These are phyloP conservation scores for Eimeria acervulina DNA, from an alignment of 169 alveolate genomes.

Conservation along the genomic window DNA sequence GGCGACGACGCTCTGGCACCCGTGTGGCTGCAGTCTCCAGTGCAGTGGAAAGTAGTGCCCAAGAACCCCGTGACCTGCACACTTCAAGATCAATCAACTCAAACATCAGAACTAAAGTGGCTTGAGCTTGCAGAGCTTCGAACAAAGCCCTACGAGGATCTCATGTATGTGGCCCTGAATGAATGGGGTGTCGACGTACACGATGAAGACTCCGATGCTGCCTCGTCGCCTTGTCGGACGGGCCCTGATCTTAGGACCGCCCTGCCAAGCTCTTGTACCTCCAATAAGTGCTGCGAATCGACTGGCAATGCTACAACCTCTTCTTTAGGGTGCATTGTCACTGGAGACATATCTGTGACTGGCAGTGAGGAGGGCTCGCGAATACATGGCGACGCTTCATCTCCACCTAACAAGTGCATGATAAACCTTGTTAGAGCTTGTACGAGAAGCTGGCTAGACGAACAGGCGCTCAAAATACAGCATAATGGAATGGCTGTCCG, in stretches of 20 bases:
- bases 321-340: background rate
- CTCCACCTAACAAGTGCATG: background rate
- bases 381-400: background rate
- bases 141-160: conserved; percentile 17
- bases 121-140: background rate
- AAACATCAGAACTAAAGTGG: too few relatives aligned
- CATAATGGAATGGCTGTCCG: background rate
- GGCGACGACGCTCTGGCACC: conserved; percentile 73
- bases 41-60: conserved; percentile 37
- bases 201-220: background rate
- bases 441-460: conserved; percentile 28
- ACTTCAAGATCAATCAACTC: background rate
- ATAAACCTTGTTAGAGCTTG: background rate
- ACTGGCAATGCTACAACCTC: background rate
- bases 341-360: conserved; percentile 34
- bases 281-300: background rate
- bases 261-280: background rate
- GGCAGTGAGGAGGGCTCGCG: conserved; percentile 5
- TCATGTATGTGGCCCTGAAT: background rate
- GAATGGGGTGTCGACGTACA: background rate
- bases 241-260: background rate
- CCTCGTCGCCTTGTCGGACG: background rate
- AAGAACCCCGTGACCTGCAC: background rate
- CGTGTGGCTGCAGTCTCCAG: conserved; percentile 58
- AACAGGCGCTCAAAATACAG: background rate